These are phyloP conservation scores for Hymenoscyphus infarciens DNA, from an alignment of 2,329 filamentous ascomycete species.

Conservation along the genomic window DNA sequence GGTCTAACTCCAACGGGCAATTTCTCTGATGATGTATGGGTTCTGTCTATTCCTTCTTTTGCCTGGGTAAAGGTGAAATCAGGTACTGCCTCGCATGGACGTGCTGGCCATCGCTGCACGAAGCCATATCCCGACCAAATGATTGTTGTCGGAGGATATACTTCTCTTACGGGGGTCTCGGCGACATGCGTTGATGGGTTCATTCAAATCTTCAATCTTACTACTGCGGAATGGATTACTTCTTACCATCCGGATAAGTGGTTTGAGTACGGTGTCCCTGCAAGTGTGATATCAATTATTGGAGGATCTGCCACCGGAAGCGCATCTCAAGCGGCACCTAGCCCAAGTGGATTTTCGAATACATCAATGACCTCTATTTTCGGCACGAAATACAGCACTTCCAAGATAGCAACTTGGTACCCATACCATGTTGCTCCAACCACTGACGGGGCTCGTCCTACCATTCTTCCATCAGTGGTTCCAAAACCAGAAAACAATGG, in stretches of 20 bases:
- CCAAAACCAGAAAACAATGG: slow-evolving; percentile 12
- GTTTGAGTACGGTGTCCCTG: slow-evolving; percentile 64
- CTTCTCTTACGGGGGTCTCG: slow-evolving; percentile 31
- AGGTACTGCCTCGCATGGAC: slow-evolving; percentile 46
- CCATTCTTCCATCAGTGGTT: slow-evolving; percentile 14
- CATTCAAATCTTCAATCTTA: slow-evolving; percentile 70
- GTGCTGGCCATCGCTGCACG: slow-evolving; percentile 67
- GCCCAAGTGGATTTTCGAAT: slow-evolving; percentile 53
- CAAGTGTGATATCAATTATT: slow-evolving; percentile 54
- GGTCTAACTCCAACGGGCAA: slow-evolving; percentile 41
- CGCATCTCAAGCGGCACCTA: slow-evolving; percentile 62
- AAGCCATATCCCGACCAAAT: slow-evolving; percentile 69
- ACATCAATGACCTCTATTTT: slow-evolving; percentile 52
- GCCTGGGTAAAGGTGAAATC: slow-evolving; percentile 66
- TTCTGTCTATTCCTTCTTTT: slow-evolving; percentile 68
- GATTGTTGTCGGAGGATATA: slow-evolving; percentile 66
- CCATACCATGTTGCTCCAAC: slow-evolving; percentile 46
- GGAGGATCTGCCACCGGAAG: slow-evolving; percentile 58
- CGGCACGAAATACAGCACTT: slow-evolving; percentile 49
- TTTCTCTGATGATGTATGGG: slow-evolving; percentile 72
- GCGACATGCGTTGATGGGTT: slow-evolving; percentile 46
- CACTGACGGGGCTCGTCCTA: slow-evolving; percentile 19
- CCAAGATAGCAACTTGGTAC: slow-evolving; percentile 57
- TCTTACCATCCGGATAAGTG: slow-evolving; percentile 64
- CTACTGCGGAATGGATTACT: slow-evolving; percentile 63